Base-by-base conservation (phyloP, 2,329 filamentous ascomycete genomes). In the Fusarium anguioides region DNA sequence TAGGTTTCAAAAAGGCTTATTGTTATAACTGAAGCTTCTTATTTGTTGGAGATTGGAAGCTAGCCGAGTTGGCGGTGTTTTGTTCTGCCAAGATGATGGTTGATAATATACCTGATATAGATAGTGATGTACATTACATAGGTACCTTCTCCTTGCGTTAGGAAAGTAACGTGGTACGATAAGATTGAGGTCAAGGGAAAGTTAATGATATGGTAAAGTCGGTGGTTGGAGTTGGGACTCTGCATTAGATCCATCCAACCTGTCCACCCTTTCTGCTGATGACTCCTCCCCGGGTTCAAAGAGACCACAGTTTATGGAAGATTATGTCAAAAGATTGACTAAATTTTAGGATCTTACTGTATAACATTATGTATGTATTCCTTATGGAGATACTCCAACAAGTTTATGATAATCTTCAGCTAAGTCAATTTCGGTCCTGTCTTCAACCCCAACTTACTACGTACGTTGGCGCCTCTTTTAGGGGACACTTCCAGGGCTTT, bases 191-290 rank as follows among this genome's bases (percentile, higher is more conserved):
- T 40, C 37, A 29, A 29, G n/a, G n/a, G n/a, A 8, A 29, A 35
- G 23, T 56, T 33, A 44, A 57, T 63, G 45, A 29, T 29, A 64
- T 58, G 60, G 37, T 56, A 23, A 67, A 42, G 59, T 60, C 40
- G 64, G 64, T 67, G 64, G 64, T 59, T 67, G 64, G 64, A 50
- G 64, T 64, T 59, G 68, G 64, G 64, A 50, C 36, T 26, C 14
- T 40, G 46, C 58, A 39, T 29, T 29, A 29, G 10, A 14, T 29
- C 26, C 7, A 27, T 27, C 15, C 59, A 35, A n/a, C n/a, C n/a
- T n/a, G n/a, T n/a, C n/a, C n/a, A n/a, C n/a, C n/a, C n/a, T n/a
- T n/a, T n/a, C n/a, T n/a, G n/a, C n/a, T n/a, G n/a, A n/a, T n/a
- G n/a, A n/a, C n/a, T n/a, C n/a, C n/a, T n/a, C n/a, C n/a, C n/a